A percentile compares a stretch with the other conserved stretches of the same genome.
phyloP scores from a whole-genome alignment of 257 asterid genomes.

The Scutellaria barbata region DNA sequence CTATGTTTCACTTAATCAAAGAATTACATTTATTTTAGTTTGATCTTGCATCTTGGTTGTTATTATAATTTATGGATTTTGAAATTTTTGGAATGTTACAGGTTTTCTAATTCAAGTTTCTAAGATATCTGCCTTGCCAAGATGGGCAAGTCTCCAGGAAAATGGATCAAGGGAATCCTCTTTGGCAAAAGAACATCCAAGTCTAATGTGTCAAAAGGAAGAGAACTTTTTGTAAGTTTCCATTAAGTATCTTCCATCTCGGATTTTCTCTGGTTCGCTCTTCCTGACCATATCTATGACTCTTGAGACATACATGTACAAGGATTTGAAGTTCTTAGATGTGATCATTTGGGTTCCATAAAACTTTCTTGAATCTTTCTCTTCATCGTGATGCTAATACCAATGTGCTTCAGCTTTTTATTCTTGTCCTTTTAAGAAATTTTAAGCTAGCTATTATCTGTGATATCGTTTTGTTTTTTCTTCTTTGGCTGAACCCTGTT shows the following conservation, averaged over 20 bases:
- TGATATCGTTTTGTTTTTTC: neutral
- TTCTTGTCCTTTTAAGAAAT: neutral
- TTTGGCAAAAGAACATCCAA: constrained; percentile 55
- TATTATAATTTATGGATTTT: neutral
- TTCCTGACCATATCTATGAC: neutral
- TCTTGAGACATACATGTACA: too few species aligned
- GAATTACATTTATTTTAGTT: neutral
- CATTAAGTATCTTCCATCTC: neutral
- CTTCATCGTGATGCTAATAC: too few species aligned
- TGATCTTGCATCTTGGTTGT: constrained; percentile 17
- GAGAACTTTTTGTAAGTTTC: constrained; percentile 40
- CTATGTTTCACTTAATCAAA: neutral
- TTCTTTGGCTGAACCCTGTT: neutral
- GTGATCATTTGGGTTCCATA: too few species aligned
- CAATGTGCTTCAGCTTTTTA: neutral
- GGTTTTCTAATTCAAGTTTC: constrained; percentile 19
- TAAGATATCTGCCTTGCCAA: neutral
- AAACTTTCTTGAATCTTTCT: too few species aligned
- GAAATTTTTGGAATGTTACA: constrained; percentile 7
- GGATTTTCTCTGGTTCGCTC: neutral
- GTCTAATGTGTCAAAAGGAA: constrained; percentile 45
- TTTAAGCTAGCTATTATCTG: neutral
- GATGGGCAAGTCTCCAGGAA: constrained; percentile 80
- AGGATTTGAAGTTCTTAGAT: too few species aligned
- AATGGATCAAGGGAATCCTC: constrained; percentile 62